A percentile compares a stretch with the other conserved stretches of the same genome.
These are phyloP conservation scores for Pythium sukuiense DNA, from an alignment of 352 stramenopile species.

Conservation along the genomic window DNA sequence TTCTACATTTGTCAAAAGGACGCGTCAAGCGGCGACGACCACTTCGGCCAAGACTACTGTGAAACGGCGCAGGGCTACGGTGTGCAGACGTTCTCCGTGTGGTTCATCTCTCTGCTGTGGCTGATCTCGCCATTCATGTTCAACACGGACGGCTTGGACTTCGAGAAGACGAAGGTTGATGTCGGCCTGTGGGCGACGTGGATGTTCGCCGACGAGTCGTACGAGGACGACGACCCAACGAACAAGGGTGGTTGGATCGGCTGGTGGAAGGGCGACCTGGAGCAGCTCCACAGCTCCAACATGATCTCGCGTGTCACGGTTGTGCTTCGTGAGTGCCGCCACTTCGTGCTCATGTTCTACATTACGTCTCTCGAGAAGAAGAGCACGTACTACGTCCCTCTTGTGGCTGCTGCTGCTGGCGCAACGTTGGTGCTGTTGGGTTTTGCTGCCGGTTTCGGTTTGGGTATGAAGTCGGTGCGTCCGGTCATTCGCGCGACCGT, in stretches of 20 bases:
- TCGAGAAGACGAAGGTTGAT: slow-evolving; percentile 83
- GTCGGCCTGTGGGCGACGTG: slow-evolving; percentile 72
- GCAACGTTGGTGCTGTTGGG: slow-evolving; percentile 56
- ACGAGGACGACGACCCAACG: slow-evolving; percentile 56
- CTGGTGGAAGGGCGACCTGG: slow-evolving; percentile 83
- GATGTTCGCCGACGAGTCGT: slow-evolving; percentile 78
- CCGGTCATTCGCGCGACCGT: slow-evolving; percentile 46
- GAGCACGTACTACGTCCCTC: slow-evolving; percentile 46
- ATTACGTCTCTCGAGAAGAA: slow-evolving; percentile 70
- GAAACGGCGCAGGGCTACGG: slow-evolving; percentile 73
- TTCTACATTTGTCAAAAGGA: slow-evolving; percentile 66
- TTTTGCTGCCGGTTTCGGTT: slow-evolving; percentile 42
- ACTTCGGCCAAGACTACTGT: slow-evolving; percentile 51
- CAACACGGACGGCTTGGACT: slow-evolving; percentile 85
- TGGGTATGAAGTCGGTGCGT: slow-evolving; percentile 23
- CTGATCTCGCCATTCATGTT: slow-evolving; percentile 80
- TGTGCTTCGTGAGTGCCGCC: slow-evolving; percentile 72
- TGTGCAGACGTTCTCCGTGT: slow-evolving; percentile 82
- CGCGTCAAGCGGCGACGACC: slow-evolving; percentile 33
- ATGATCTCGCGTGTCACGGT: slow-evolving; percentile 74
- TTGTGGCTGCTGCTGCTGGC: slow-evolving; percentile 56
- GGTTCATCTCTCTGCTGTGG: slow-evolving; percentile 74
- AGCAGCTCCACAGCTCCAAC: slow-evolving; percentile 67
- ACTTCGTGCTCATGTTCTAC: slow-evolving; percentile 87
- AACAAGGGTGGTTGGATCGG: slow-evolving; percentile 76